Evolutionary conservation across 805 yeast genomes (phyloP), one percentile per base, ranked within the genome.

Genomic region (Kodamaea lidongshanica): DNA sequence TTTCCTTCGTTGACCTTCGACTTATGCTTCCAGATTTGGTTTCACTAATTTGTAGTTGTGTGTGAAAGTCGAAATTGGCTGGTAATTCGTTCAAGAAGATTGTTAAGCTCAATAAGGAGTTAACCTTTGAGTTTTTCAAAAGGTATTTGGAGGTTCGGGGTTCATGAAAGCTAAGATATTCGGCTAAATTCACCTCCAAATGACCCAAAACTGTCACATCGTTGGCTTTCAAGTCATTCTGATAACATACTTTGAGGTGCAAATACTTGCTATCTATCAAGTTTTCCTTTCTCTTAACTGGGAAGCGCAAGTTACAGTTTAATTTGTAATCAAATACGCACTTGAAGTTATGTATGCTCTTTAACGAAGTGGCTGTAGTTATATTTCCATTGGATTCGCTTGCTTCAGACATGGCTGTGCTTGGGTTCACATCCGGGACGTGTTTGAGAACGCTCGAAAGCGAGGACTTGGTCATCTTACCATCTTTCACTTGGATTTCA

Each of bases 81-180:
- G 69, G 59, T 12, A 62, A 50, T 35, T 63, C 67, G 23, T 61
- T 65, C 42, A 82, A 53, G 4, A 63, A 61, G n/a, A 83, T 58
- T 2, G 78, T 67, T 23, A 85, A 38, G 37, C 70, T 77, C 22
- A 81, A 54, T n/a, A 85, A 80, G 2, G 94, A 79, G 52, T 89
- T 89, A 12, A 89, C 75, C 41, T 85, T 84, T 2, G 94, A 80
- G 16, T 84, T 71, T 44, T 79, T 79, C 20, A 89, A 61, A 25
- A 89, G 57, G 44, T 81, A 86, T 38, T 83, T 65, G 38, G 79
- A 67, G 2, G 78, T 63, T 4, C 67, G 54, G 3, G 73, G 65
- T 31, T 68, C 66, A 18, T 65, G 61, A 32, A 70, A 74, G 40
- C 67, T 64, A 20, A 79, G 70, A 50, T 79, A 85, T 44, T 86